These are phyloP conservation scores for Podospora appendiculata DNA, from an alignment of 495 filamentous ascomycete genomes.

Conservation along the genomic window DNA sequence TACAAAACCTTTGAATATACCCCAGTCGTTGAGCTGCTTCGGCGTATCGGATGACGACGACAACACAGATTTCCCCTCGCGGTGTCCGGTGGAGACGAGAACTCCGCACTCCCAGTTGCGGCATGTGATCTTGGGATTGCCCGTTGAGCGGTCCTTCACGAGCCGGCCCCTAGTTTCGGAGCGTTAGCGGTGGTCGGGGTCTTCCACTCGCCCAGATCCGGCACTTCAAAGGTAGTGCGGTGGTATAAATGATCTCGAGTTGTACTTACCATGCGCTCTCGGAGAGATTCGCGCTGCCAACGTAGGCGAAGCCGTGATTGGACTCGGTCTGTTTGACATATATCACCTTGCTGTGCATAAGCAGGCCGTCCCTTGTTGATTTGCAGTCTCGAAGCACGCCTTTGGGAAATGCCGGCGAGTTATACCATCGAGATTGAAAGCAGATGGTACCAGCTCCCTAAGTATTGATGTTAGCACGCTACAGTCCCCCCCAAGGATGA, in stretches of 20 bases:
- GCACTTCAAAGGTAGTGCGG: not conserved
- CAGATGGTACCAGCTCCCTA: conserved; percentile 73
- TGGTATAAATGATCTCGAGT: not conserved
- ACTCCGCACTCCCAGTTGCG: conserved; percentile 98
- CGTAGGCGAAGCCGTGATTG: conserved; percentile 57
- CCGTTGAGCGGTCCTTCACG: conserved; percentile 54
- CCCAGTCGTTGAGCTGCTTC: conserved; percentile 6
- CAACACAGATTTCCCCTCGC: not conserved
- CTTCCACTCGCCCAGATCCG: not conserved
- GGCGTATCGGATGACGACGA: not conserved
- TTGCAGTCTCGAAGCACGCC: conserved; percentile 65
- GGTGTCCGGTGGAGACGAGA: conserved; percentile 45
- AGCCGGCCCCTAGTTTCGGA: conserved; percentile 37
- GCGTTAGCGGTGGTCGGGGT: not conserved
- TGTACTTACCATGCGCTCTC: conserved; percentile 79
- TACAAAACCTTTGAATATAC: conserved; percentile 49
- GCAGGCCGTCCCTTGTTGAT: conserved; percentile 54
- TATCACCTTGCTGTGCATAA: conserved; percentile 88
- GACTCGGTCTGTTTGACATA: conserved; percentile 45
- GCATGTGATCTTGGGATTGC: conserved; percentile 65
- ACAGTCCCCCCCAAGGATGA: no score
- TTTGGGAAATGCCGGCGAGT: conserved; percentile 56
- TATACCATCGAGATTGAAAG: conserved; percentile 61
- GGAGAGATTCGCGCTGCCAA: conserved; percentile 88
- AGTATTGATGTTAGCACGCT: not conserved